A percentile compares a stretch with the other conserved stretches of the same genome.
Conservation (phyloP, 495 filamentous ascomycete species). For the Glutinoglossum americanum region DNA sequence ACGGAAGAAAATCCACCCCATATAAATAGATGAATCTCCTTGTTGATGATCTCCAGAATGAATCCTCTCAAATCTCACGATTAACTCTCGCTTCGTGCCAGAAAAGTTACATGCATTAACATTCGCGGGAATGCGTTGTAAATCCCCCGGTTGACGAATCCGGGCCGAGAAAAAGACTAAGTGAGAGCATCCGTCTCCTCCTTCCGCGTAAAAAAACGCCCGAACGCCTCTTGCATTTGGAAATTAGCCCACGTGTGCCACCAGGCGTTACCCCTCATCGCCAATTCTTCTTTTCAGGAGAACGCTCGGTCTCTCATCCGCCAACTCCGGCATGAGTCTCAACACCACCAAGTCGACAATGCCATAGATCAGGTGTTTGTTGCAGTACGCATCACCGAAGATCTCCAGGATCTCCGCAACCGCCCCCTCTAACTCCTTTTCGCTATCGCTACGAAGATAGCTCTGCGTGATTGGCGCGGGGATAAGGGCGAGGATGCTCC, state of each 20-base stretch:
- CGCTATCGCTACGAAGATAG: slow-evolving; percentile 17
- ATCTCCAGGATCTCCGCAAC: slow-evolving; percentile 43
- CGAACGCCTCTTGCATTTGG: neutral
- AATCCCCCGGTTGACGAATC: neutral
- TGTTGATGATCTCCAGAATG: neutral
- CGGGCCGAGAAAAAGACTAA: neutral
- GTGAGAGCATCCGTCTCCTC: neutral
- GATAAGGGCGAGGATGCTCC: slow-evolving; percentile 25
- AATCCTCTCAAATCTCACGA: neutral
- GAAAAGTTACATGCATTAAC: neutral
- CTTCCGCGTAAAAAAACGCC: neutral
- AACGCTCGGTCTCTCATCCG: slow-evolving; percentile 32
- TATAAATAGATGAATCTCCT: neutral
- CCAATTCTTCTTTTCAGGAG: neutral
- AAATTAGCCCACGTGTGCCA: neutral
- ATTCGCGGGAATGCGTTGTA: neutral
- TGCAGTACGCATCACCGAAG: slow-evolving; percentile 64
- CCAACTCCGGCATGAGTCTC: slow-evolving; percentile 64
- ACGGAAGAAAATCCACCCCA: neutral
- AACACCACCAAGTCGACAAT: slow-evolving; percentile 59
- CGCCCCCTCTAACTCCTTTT: slow-evolving; percentile 14
- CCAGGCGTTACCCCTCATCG: neutral
- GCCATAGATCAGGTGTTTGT: slow-evolving; percentile 68
- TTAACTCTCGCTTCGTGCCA: neutral
- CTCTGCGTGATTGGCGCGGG: slow-evolving; percentile 20